Evolutionary conservation across 129 eudicot genomes (phyloP), one percentile per base, ranked within the genome.

Genomic region (Sambucus nigra): DNA sequence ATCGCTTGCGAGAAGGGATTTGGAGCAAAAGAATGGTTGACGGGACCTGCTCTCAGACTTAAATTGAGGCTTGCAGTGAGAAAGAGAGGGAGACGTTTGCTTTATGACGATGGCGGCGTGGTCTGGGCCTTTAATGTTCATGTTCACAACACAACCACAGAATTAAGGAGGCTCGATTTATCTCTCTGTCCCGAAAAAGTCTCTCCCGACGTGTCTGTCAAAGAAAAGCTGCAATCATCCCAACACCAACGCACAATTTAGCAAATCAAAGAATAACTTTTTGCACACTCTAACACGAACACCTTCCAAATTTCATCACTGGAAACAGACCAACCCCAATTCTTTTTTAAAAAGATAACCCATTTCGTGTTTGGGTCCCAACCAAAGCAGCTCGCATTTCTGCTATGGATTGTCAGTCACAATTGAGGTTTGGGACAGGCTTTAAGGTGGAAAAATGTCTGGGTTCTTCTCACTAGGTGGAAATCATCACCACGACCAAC

Each of bases 401-500:
- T 57, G 84, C 78, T 79, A 79, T 79, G 94, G 88, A 73, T 70
- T 42, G 48, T 42, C 4, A 63, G 68, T 74, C 78, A 67, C 73
- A 63, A 76, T 69, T 66, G 65, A 62, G 57, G 68, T 67, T 42
- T 42, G 4, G 48, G 48, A 14, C 3, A 40, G n/a, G 38, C 40
- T 49, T 64, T 23, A 53, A 65, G 61, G 55, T 47, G 28, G 38
- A 64, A 57, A 74, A 53, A 86, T 86, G 95, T 83, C 95, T 57
- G 92, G 70, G 60, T 77, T 80, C 74, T 85, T 85, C 73, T 80
- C 89, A 46, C 82, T 85, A 80, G 86, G 75, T 53, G 73, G 69
- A 60, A 64, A n/a, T 10, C 8, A 13, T 10, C 14, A 42, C 46
- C 8, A 14, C 46, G 13, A 10, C 46, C 46, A 40, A 40, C 15